A percentile compares a stretch with the other conserved stretches of the same genome.
Conservation (phyloP, 116 monocot genomes). For the Trichopus zeylanicus region DNA sequence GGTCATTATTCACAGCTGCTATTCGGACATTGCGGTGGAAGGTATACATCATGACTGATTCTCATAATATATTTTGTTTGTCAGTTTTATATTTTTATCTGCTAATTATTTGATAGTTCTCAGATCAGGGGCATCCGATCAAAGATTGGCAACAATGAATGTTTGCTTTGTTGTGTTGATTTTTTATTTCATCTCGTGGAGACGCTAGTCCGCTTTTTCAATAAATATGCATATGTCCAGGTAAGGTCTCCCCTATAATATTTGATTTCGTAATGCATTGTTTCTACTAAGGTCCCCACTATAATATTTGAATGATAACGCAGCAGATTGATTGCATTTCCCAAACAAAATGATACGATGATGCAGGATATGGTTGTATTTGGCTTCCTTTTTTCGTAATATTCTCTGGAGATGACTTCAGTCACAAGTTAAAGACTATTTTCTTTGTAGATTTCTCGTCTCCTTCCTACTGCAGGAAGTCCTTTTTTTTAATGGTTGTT, state of each 20-base stretch:
- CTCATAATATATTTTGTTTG: too few relatives aligned
- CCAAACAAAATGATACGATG: too few relatives aligned
- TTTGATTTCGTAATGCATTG: background rate
- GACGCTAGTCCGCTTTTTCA: constrained; percentile 97
- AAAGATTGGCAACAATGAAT: constrained; percentile 93
- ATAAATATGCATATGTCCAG: constrained; percentile 99
- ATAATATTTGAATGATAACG: too few relatives aligned
- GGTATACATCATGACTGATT: constrained; percentile 28
- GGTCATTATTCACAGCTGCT: constrained; percentile 96
- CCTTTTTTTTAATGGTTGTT: too few relatives aligned
- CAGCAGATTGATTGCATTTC: too few relatives aligned
- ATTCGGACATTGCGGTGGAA: constrained; percentile 94
- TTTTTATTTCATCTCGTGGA: constrained; percentile 97
- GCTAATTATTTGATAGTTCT: background rate
- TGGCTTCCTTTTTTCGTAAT: too few relatives aligned
- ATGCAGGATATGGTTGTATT: too few relatives aligned
- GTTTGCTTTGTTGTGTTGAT: constrained; percentile 95
- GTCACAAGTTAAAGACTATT: too few relatives aligned
- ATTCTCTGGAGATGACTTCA: too few relatives aligned
- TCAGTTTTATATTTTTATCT: background rate
- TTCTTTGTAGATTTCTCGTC: too few relatives aligned
- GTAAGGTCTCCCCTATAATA: constrained; percentile 15
- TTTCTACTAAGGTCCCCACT: background rate
- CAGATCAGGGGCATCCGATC: constrained; percentile 87
- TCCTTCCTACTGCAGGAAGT: too few relatives aligned